phyloP scores from a whole-genome alignment of 208 protist genomes.

The Vickermania ingenoplastis region DNA sequence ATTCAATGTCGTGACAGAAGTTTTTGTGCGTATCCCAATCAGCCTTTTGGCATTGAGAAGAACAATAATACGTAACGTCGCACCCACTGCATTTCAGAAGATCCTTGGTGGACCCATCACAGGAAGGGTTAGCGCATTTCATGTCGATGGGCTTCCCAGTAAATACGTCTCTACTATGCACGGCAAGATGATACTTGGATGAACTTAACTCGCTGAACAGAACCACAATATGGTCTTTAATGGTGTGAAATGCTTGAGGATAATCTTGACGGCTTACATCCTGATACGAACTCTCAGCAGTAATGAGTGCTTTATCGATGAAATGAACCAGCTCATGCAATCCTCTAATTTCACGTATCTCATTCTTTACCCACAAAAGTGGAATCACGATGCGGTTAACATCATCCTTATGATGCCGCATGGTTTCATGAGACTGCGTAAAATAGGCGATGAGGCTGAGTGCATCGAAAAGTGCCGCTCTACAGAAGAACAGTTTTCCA shows the following conservation, averaged over 20 bases:
- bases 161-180: constrained; percentile 54
- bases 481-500: constrained; percentile 49
- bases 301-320: constrained; percentile 31
- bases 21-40: constrained; percentile 72
- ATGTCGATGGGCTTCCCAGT: constrained; percentile 48
- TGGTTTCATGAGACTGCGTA: constrained; percentile 12
- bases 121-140: constrained; percentile 49
- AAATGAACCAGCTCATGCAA: constrained; percentile 31
- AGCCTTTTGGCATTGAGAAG: constrained; percentile 51
- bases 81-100: constrained; percentile 76
- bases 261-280: constrained; percentile 19
- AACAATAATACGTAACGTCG: constrained; percentile 74
- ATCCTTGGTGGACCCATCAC: constrained; percentile 42
- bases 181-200: constrained; percentile 56
- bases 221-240: constrained; percentile 28
- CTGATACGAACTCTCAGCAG: constrained; percentile 28
- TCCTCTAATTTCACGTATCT: constrained; percentile 34
- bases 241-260: constrained; percentile 34
- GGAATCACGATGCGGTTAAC: constrained; percentile 30
- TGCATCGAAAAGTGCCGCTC: constrained; percentile 49
- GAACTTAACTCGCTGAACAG: constrained; percentile 39
- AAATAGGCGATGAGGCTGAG: constrained; percentile 27
- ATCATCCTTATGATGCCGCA: constrained; percentile 13
- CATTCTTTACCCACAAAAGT: constrained; percentile 44
- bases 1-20: constrained; percentile 66